Base-by-base conservation (phyloP, 371 early-diverging fungal genomes). In the Mortierella sp. region DNA sequence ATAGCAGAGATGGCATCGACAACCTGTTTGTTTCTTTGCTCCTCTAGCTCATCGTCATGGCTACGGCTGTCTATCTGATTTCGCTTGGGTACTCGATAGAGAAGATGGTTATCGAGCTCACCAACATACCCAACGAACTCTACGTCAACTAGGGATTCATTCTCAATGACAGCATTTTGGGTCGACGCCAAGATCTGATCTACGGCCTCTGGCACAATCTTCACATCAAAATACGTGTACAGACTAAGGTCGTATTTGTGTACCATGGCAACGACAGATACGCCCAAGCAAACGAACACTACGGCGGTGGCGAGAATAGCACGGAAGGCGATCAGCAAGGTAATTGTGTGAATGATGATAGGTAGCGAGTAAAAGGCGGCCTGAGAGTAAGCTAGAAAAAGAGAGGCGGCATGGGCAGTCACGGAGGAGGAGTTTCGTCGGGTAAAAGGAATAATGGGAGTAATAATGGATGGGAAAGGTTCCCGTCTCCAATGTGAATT, bases 171-270 rank as follows among this genome's bases (percentile, higher is more conserved):
- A 8, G 69, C 78, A 32, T 59, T 68, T 15, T 22, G 59, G 7
- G 80, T 70, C 43, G 61, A 70, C 24, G 70, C 68, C 53, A 79
- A 53, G 65, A 79, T 65, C 47, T 70, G 67, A 55, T 70, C 71
- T 1, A 28, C 57, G 7, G 74, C 74, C 41, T 74, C 74, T 1
- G 80, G 80, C 11, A 33, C n/a, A 57, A 79, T 65, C 41, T 74
- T 79, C 50, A 79, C 74, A 53, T 79, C 80, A 67, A 74, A 74
- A 60, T 79, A 79, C 13, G 80, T 79, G 62, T 74, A 67, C 8
- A 70, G 62, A 13, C 22, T 38, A 58, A 70, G 65, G 45, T 74
- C 70, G 53, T 60, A 57, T 1, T 58, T 67, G 58, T 79, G 74
- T 15, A 58, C 65, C 80, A 79, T 79, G 47, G 45, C 52, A 43